Evolutionary conservation across 2,329 filamentous ascomycete species (phyloP).

Genomic region (Teratosphaeria destructans): DNA sequence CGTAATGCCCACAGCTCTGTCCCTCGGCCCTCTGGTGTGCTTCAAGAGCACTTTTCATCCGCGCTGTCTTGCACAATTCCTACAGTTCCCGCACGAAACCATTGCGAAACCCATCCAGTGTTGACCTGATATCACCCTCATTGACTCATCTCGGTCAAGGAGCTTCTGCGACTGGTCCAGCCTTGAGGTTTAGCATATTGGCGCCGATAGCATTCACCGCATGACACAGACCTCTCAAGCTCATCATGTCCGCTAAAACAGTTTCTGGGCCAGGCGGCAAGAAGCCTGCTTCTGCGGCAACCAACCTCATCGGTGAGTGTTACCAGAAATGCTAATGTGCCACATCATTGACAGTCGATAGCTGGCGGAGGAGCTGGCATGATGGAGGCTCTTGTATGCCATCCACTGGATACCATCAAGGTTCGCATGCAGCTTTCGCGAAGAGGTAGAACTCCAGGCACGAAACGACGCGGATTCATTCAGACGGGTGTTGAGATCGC

Average conservation of each 20-base stretch:
- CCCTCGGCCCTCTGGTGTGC: constrained; percentile 3
- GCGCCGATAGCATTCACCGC: background rate
- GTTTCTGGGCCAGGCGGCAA: constrained; percentile 51
- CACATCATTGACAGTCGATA: constrained; percentile 26
- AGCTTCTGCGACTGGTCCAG: background rate
- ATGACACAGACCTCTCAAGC: background rate
- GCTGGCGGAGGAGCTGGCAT: constrained; percentile 95
- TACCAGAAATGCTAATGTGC: background rate
- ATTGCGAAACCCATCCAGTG: background rate
- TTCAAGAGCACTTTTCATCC: background rate
- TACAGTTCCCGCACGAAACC: background rate
- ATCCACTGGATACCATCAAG: constrained; percentile 96
- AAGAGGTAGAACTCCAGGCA: constrained; percentile 70
- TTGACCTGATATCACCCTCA: background rate
- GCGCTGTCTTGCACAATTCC: background rate
- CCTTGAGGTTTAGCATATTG: background rate
- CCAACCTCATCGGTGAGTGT: constrained; percentile 74
- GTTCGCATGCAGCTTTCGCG: constrained; percentile 97
- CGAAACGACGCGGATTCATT: constrained; percentile 76
- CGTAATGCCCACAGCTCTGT: constrained; percentile 2
- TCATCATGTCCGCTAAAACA: constrained; percentile 49
- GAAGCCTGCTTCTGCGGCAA: constrained; percentile 73
- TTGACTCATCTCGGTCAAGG: background rate
- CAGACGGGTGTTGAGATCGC: constrained; percentile 79
- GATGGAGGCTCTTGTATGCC: constrained; percentile 97